Evolutionary conservation across 164 flowering plant genomes (phyloP), one percentile per base, ranked within the genome.

Genomic region (Tetracentron sinense): DNA sequence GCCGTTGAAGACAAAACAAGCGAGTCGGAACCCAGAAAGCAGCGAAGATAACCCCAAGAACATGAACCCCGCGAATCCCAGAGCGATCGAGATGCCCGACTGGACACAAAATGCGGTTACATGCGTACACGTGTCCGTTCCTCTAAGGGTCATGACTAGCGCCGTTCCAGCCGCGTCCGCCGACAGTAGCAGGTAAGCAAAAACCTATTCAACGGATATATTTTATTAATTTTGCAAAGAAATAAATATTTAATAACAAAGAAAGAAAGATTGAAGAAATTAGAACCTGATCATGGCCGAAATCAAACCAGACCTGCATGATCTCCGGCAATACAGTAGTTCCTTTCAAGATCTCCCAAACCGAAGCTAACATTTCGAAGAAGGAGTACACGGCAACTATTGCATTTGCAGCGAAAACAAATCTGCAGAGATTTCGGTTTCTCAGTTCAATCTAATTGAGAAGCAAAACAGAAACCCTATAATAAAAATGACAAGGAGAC

Each of bases 261-360:
- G n/a, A 12, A 33, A 49, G 10, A 19, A 6, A 33, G 22, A 58
- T 20, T 11, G 16, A n/a, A n/a, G 20, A 49, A n/a, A n/a, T n/a
- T 2, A 21, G 33, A n/a, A 86, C 97, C 92, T 89, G 97, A 72
- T 92, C 97, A 56, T 92, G 97, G 66, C 92, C 82, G 81, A 87
- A 87, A 65, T 89, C 97, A 74, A 92, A 92, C 97, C 97, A 92
- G 65, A 92, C 85, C 54, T 89, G 97, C 1, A 85, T 11, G 56
- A 64, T 50, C 63, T 89, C 96, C 1, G 96, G 89, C 3, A 89
- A 72, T 5, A 83, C 50, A 12, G 97, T 92, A 62, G 69, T 70
- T 17, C 79, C 85, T 21, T 77, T 82, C n/a, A 83, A 70, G 54
- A 87, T 82, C 69, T 92, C 97, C 96, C 92, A 89, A 62, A 83